Evolutionary conservation across 139 green algal genomes (phyloP).

Genomic region (Tetraselmis chui): DNA sequence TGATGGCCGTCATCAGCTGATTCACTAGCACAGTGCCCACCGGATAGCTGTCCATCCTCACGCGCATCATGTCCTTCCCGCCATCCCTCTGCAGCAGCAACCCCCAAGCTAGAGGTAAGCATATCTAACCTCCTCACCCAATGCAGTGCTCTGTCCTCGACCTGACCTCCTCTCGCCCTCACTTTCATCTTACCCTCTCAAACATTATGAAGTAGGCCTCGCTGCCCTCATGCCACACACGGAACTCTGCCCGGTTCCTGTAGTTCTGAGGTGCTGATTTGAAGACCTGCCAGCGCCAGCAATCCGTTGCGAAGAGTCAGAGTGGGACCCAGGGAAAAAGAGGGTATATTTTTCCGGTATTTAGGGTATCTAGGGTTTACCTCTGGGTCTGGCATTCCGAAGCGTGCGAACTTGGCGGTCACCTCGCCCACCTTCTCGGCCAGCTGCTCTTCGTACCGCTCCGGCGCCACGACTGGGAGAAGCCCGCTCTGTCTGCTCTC

Average conservation of each 20-base stretch:
- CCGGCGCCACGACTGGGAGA: slow-evolving; percentile 6
- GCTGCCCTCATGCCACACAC: slow-evolving; percentile 60
- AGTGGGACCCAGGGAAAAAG: too few species aligned
- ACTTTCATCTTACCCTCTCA: slow-evolving; percentile 31
- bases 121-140: neutral
- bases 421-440: slow-evolving; percentile 39
- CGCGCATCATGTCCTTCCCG: neutral
- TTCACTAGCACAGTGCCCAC: slow-evolving; percentile 73
- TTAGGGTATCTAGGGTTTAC: slow-evolving; percentile 23
- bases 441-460: slow-evolving; percentile 51
- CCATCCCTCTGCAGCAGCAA: neutral
- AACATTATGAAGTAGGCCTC: slow-evolving; percentile 68
- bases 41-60: slow-evolving; percentile 70
- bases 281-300: slow-evolving; percentile 27
- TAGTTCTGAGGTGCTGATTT: slow-evolving; percentile 46
- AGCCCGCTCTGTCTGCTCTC: neutral
- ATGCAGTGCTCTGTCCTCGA: neutral
- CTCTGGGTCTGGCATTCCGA: slow-evolving; percentile 43
- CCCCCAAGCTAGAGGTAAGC: neutral
- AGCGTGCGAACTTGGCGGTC: slow-evolving; percentile 35
- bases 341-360: neutral
- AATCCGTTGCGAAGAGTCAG: too few species aligned
- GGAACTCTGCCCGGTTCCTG: slow-evolving; percentile 60
- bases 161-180: slow-evolving; percentile 12
- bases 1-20: slow-evolving; percentile 67